A percentile compares a stretch with the other conserved stretches of the same genome.
Conservation (phyloP, 2,329 filamentous ascomycete species). For the Lanzia echinophila region DNA sequence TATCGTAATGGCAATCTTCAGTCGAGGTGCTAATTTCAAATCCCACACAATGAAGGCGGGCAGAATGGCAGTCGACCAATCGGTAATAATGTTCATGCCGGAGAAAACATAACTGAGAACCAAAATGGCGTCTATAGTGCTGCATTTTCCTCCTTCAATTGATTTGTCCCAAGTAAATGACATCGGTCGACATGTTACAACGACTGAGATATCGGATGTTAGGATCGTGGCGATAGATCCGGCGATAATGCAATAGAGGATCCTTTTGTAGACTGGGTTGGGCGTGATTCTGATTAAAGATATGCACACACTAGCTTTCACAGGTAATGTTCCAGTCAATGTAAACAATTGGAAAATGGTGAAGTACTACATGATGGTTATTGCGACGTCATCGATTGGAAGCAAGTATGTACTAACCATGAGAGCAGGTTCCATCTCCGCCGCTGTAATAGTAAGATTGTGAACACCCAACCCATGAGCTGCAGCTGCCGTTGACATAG, state of each 20-base stretch:
- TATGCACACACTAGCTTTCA: slow-evolving; percentile 4
- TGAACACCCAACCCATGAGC: background rate
- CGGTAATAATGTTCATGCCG: slow-evolving; percentile 5
- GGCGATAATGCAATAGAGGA: background rate
- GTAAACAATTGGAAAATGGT: slow-evolving; percentile 1
- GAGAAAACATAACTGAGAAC: slow-evolving; percentile 1
- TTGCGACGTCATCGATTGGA: background rate
- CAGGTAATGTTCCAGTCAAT: slow-evolving; percentile 3
- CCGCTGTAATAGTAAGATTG: background rate
- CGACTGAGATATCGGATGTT: background rate
- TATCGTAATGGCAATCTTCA: background rate
- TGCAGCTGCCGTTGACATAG: slow-evolving; percentile 1
- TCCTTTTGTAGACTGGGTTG: slow-evolving; percentile 1
- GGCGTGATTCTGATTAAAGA: slow-evolving; percentile 5
- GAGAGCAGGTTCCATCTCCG: slow-evolving; percentile 3
- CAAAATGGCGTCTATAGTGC: slow-evolving; percentile 4
- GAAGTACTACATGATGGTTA: background rate
- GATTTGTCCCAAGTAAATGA: slow-evolving; percentile 4
- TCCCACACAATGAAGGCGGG: slow-evolving; percentile 1
- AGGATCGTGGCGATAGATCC: background rate
- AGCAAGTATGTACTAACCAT: background rate
- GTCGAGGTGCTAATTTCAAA: background rate
- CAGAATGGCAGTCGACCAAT: background rate
- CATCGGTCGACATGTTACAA: slow-evolving; percentile 5
- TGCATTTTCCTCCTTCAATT: background rate